A percentile compares a stretch with the other conserved stretches of the same genome.
These are phyloP conservation scores for Selaginella tamariscina DNA, from an alignment of 75 land plant species.

Conservation along the genomic window DNA sequence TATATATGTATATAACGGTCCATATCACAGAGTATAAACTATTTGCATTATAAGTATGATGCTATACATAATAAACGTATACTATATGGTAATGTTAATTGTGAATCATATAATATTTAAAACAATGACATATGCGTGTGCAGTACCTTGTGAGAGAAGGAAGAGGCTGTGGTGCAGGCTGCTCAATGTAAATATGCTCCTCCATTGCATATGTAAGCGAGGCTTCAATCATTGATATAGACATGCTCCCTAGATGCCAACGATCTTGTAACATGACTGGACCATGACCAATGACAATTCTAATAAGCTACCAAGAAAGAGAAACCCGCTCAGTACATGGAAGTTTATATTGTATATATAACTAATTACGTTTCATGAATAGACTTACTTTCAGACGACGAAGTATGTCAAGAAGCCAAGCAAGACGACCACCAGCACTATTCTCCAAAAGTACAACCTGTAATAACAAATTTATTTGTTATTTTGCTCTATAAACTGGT, in stretches of 20 bases:
- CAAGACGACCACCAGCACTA: conserved; percentile 57
- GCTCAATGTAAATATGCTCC: conserved; percentile 73
- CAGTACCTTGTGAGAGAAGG: conserved; percentile 30
- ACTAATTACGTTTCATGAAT: too few relatives aligned
- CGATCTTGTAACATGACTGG: conserved; percentile 4
- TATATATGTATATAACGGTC: too few relatives aligned
- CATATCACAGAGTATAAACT: too few relatives aligned
- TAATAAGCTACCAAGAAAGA: conserved; percentile 17
- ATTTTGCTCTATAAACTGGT: too few relatives aligned
- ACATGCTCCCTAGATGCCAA: neutral
- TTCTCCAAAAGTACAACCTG: conserved; percentile 41
- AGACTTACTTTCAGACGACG: conserved; percentile 60
- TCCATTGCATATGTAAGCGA: conserved; percentile 71
- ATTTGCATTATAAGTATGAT: too few relatives aligned
- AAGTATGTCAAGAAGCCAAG: conserved; percentile 63
- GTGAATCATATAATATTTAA: too few relatives aligned
- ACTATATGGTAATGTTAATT: too few relatives aligned
- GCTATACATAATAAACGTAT: too few relatives aligned
- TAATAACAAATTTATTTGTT: too few relatives aligned
- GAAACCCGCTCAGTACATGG: neutral
- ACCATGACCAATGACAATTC: conserved; percentile 24
- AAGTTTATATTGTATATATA: too few relatives aligned
- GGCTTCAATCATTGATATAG: conserved; percentile 26
- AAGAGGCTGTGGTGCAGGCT: conserved; percentile 38
- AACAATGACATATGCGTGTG: too few relatives aligned